Conservation (phyloP, 129 eudicot species). For the Pittosporum tobira region DNA sequence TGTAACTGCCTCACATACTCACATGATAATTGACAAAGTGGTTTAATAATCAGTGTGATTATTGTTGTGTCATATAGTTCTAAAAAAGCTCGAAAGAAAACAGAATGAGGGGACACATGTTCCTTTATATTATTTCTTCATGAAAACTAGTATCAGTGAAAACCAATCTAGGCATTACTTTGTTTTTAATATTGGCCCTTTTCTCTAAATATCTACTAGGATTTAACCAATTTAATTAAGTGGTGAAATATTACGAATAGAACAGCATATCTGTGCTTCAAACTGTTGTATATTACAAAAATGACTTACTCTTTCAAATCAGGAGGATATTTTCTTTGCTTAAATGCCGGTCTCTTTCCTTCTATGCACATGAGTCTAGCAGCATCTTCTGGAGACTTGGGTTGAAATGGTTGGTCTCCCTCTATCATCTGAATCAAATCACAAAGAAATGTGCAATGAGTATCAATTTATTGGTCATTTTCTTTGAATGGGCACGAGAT, state of each 20-base stretch:
- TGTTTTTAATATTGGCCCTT: background rate
- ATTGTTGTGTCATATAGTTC: too few species aligned
- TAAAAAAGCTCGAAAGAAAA: too few species aligned
- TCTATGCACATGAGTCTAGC: slow-evolving; percentile 59
- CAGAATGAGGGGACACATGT: too few species aligned
- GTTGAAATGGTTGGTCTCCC: slow-evolving; percentile 72
- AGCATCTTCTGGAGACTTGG: slow-evolving; percentile 72
- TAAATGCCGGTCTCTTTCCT: slow-evolving; percentile 59
- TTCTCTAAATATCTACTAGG: too few species aligned
- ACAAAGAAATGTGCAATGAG: background rate
- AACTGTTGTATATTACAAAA: background rate
- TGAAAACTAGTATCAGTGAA: too few species aligned
- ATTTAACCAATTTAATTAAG: background rate
- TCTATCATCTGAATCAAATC: slow-evolving; percentile 69
- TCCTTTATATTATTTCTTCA: too few species aligned
- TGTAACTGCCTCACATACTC: too few species aligned
- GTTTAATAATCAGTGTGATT: too few species aligned
- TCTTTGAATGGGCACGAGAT: background rate
- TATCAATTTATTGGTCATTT: background rate
- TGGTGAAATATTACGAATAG: too few species aligned
- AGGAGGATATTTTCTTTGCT: slow-evolving; percentile 69
- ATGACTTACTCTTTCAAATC: slow-evolving; percentile 76
- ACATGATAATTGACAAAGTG: too few species aligned
- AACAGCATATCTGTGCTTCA: background rate
- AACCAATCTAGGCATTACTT: too few species aligned